Conservation (phyloP, 2,329 filamentous ascomycete genomes). For the Lachnellula occidentalis region DNA sequence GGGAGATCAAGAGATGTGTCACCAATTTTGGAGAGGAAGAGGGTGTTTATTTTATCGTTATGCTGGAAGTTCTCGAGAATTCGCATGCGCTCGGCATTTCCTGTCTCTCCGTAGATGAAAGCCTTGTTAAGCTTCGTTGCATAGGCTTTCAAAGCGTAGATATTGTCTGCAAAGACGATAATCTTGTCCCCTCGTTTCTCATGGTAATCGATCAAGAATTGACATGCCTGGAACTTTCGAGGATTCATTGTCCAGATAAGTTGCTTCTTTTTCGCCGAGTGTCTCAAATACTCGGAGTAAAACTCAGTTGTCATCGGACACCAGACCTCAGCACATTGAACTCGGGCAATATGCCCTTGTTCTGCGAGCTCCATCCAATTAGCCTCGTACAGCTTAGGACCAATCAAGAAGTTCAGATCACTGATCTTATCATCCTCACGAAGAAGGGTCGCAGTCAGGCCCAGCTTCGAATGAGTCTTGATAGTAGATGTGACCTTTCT, state of each 20-base stretch:
- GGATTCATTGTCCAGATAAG: slow-evolving; percentile 96
- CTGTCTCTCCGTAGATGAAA: slow-evolving; percentile 86
- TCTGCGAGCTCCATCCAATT: slow-evolving; percentile 99
- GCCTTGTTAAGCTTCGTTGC: slow-evolving; percentile 79
- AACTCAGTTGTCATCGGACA: slow-evolving; percentile 99
- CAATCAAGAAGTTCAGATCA: slow-evolving; percentile 94
- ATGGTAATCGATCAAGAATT: slow-evolving; percentile 98
- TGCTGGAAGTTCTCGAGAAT: slow-evolving; percentile 95
- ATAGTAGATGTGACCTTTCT: slow-evolving; percentile 88
- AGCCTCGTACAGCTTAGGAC: slow-evolving; percentile 94
- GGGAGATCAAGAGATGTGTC: slow-evolving; percentile 97
- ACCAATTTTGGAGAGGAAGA: slow-evolving; percentile 96
- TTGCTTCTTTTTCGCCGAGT: slow-evolving; percentile 59
- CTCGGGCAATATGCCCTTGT: slow-evolving; percentile 92
- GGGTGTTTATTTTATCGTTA: slow-evolving; percentile 81
- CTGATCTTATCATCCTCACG: slow-evolving; percentile 98
- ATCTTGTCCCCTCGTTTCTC: slow-evolving; percentile 93
- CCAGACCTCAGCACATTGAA: slow-evolving; percentile 98
- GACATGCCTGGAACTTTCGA: slow-evolving; percentile 91
- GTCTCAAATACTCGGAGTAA: slow-evolving; percentile 84
- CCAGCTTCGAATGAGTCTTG: slow-evolving; percentile 91
- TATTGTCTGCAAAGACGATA: slow-evolving; percentile 96
- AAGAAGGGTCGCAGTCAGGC: slow-evolving; percentile 86
- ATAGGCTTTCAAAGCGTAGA: slow-evolving; percentile 84
- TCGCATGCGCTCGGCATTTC: slow-evolving; percentile 75